Evolutionary conservation across 805 yeast genomes (phyloP), one percentile per base, ranked within the genome.

Genomic region (Ogataea minuta): DNA sequence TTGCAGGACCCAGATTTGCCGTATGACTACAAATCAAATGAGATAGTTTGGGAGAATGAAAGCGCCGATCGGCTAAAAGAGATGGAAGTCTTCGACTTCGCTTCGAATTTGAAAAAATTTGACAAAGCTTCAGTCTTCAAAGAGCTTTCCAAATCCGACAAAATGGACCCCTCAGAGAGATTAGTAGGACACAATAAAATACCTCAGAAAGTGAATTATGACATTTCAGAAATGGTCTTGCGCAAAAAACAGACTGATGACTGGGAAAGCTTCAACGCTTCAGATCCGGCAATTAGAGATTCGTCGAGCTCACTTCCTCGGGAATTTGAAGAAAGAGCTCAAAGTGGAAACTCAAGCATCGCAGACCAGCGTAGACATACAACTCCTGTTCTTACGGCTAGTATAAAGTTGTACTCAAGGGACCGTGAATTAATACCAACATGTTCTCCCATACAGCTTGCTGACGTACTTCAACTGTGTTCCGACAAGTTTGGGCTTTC

Each of bases 41-140:
- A 64, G 9, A 66, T 67, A 3, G 74, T 68, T 32, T 77, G 80
- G 79, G 71, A 68, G 37, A 39, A 45, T 8, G 77, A 70, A 28
- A 76, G 72, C 41, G 71, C 77, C 23, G 49, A 63, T 41, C 63
- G 67, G 43, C 71, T 76, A 57, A 70, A 76, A 48, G 46, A 62
- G 13, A 58, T 70, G 39, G 72, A 68, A 15, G 96, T 88, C 47
- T 90, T 90, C 62, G 96, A 90, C 59, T 90, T 90, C 61, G 86
- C 78, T 39, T 81, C 86, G 10, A 86, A 84, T 56, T 70, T 90
- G 46, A 81, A 81, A 16, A 78, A 80, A 68, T 90, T 90, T 54
- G 93, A 90, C 60, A 90, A 90, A 60, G 67, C 71, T 43, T 70
- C 80, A 5, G 91, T 89, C 3, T 84, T 90, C 60, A 84, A 83